phyloP scores from a whole-genome alignment of 2,329 filamentous ascomycete species.

The Fusarium udum region DNA sequence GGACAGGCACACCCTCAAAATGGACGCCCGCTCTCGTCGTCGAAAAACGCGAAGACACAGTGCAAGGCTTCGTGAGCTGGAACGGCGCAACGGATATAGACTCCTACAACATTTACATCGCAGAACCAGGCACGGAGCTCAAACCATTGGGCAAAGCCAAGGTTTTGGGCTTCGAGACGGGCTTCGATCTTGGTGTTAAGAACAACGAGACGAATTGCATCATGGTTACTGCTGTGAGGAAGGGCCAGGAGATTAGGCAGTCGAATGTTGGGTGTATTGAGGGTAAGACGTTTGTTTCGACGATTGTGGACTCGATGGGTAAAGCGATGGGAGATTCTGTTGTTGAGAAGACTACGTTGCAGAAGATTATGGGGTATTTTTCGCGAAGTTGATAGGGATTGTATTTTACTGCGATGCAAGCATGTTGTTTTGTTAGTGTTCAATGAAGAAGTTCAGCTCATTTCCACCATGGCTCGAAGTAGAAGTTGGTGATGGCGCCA shows the following conservation, averaged over 20 bases:
- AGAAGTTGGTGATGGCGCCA: background rate
- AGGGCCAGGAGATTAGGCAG: slow-evolving; percentile 26
- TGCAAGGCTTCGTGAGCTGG: slow-evolving; percentile 39
- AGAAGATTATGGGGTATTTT: slow-evolving; percentile 15
- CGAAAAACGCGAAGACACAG: background rate
- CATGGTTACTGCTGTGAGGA: slow-evolving; percentile 31
- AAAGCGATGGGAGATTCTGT: background rate
- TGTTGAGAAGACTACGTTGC: background rate
- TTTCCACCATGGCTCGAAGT: background rate
- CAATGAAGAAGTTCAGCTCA: background rate
- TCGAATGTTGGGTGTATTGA: slow-evolving; percentile 36
- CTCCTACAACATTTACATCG: slow-evolving; percentile 34
- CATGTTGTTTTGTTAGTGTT: background rate
- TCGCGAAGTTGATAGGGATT: slow-evolving; percentile 46
- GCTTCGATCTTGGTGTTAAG: slow-evolving; percentile 25
- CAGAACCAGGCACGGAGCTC: background rate
- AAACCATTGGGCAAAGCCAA: background rate
- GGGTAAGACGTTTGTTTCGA: slow-evolving; percentile 25
- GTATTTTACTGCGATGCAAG: background rate
- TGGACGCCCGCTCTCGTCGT: slow-evolving; percentile 30
- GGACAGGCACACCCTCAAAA: slow-evolving; percentile 34
- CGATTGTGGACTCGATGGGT: slow-evolving; percentile 5
- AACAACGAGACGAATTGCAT: slow-evolving; percentile 34
- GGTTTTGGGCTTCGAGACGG: slow-evolving; percentile 38
- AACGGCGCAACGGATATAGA: slow-evolving; percentile 43